Evolutionary conservation across 2,329 filamentous ascomycete species (phyloP).

Genomic region (Fusarium sp.): DNA sequence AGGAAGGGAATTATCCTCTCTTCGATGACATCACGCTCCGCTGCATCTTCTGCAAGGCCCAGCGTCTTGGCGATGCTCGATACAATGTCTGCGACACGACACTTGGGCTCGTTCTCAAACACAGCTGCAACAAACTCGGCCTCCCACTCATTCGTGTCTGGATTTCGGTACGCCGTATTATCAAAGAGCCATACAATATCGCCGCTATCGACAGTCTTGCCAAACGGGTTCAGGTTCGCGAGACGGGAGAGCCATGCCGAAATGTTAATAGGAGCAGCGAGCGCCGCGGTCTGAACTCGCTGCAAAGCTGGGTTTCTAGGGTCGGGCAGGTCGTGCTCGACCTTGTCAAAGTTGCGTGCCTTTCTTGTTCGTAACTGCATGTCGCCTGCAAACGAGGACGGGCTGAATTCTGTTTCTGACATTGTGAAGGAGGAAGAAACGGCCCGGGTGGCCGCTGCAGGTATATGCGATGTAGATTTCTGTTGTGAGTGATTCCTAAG

Average conservation of each 20-base stretch:
- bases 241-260: conserved; percentile 59
- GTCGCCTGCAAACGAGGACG: conserved; percentile 50
- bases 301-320: conserved; percentile 48
- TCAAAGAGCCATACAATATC: conserved; percentile 92
- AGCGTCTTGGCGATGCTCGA: conserved; percentile 77
- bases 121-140: conserved; percentile 87
- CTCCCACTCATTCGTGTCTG: conserved; percentile 70
- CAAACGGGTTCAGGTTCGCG: conserved; percentile 67
- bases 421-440: conserved; percentile 34
- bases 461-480: conserved; percentile 15
- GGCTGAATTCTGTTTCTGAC: conserved; percentile 39
- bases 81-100: conserved; percentile 75
- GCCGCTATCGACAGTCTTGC: conserved; percentile 68
- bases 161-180: conserved; percentile 81
- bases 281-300: conserved; percentile 47
- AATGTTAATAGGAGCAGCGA: conserved; percentile 44
- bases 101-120: conserved; percentile 79
- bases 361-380: conserved; percentile 65
- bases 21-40: conserved; percentile 70
- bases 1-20: conserved; percentile 81
- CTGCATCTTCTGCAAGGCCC: conserved; percentile 71
- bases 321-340: conserved; percentile 61
- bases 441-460: conserved; percentile 4
- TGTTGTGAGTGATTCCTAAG: conserved; percentile 4
- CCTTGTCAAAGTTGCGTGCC: conserved; percentile 61